Base-by-base conservation (phyloP, 345 rosid genomes). In the Aurinia saxatilis region DNA sequence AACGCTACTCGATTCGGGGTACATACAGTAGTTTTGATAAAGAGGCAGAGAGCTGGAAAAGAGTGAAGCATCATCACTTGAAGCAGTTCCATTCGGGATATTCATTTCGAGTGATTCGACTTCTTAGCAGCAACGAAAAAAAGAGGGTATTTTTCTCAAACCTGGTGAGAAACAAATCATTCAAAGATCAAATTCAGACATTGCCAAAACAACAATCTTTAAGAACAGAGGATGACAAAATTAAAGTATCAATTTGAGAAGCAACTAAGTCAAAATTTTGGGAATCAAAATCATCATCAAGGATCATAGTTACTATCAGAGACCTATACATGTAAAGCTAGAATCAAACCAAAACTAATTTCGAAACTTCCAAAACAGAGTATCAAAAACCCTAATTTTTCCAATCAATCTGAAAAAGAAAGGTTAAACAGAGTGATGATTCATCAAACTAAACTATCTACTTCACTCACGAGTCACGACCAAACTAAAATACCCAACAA, bases 41-140 rank as follows among this genome's bases (percentile, higher is more conserved):
- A 80, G 80, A 38, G 93, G 95, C 17, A 86, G 69, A 8, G 95
- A 86, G 76, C 79, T 75, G 12, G 95, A 86, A 57, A 86, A 86
- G 31, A 86, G 80, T 29, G 77, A 65, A n/a, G 82, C 75, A 66
- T 84, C 86, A 66, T 21, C 25, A 4, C 70, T 79, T 19, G 81
- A 76, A 37, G 76, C 51, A 14, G 56, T 47, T 39, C 81, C 75
- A 60, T 73, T 76, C 0, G 69, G 61, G 10, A 67, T 70, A 73
- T 72, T 71, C 65, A 46, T 48, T n/a, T 34, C 41, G 7, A 65
- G 68, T 14, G 56, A 58, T 50, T 40, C 55, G n/a, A n/a, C 19
- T 62, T 67, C 39, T 57, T 14, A 6, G 56, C 36, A 31, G n/a
- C n/a, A n/a, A n/a, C 13, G 3, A 14, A 23, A 2, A 57, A 17